Conservation (phyloP, 345 rosid species). For the Mercurialis annua region DNA sequence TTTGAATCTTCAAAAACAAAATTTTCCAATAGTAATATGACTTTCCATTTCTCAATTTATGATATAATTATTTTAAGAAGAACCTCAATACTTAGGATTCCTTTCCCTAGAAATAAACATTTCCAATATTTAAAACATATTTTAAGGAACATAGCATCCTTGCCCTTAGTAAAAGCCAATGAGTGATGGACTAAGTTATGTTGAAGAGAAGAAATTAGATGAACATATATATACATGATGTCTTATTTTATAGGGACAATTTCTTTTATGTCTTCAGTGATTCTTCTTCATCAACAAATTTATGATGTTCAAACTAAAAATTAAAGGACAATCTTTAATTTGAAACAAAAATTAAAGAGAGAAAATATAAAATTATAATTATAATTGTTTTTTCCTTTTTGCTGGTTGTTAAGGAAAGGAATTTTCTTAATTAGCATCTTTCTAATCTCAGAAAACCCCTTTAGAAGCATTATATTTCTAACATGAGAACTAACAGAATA, state of each 20-base stretch:
- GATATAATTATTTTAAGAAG: no score
- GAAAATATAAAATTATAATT: neutral
- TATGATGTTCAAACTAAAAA: neutral
- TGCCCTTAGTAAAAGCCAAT: neutral
- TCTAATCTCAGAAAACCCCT: constrained; percentile 3
- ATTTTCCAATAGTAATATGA: no score
- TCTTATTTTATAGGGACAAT: neutral
- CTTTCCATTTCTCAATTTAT: no score
- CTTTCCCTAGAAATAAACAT: no score
- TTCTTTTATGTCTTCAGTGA: constrained; percentile 5
- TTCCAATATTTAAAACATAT: no score
- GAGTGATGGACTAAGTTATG: neutral
- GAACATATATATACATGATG: neutral
- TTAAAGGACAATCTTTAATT: neutral
- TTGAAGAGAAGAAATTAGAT: neutral
- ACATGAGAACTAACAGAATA: no score
- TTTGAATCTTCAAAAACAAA: no score
- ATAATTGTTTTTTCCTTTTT: neutral
- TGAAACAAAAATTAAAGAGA: neutral
- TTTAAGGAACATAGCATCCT: no score
- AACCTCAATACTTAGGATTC: no score
- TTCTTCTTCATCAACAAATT: neutral
- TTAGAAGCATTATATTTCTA: no score
- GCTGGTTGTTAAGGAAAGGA: constrained; percentile 6
- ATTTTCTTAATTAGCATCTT: neutral